Evolutionary conservation across 495 filamentous ascomycete species (phyloP).

Genomic region (Entonaema liquescens): DNA sequence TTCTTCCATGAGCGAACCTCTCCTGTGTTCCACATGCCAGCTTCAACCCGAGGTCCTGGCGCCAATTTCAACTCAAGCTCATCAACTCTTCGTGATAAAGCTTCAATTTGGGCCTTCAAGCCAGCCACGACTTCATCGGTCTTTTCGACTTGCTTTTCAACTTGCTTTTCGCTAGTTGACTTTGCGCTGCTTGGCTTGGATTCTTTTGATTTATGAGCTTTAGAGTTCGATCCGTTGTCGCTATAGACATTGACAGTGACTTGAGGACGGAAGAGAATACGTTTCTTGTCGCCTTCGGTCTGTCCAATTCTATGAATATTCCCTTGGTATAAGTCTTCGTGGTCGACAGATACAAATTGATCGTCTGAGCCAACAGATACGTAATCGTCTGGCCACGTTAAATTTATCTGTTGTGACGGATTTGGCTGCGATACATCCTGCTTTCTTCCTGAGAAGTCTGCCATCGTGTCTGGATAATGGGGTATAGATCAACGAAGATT

Average conservation of each 20-base stretch:
- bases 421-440: background rate
- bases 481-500: too few species aligned
- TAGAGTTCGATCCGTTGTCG: background rate
- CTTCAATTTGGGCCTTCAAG: background rate
- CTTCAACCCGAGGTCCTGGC: background rate
- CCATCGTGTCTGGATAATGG: background rate
- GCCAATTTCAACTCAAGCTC: background rate
- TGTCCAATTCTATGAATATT: background rate
- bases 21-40: constrained; percentile 7
- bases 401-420: background rate
- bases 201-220: background rate
- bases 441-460: background rate
- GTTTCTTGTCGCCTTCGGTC: background rate
- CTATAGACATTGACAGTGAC: constrained; percentile 12
- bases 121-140: background rate
- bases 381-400: background rate
- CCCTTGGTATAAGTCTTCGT: background rate
- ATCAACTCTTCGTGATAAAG: constrained; percentile 1
- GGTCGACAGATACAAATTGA: background rate
- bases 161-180: background rate
- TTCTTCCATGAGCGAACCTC: background rate
- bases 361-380: background rate
- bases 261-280: constrained; percentile 1
- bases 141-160: background rate
- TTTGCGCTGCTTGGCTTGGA: background rate